A percentile compares a stretch with the other conserved stretches of the same genome.
Conservation (phyloP, 164 flowering plant genomes). For the Stephania japonica region DNA sequence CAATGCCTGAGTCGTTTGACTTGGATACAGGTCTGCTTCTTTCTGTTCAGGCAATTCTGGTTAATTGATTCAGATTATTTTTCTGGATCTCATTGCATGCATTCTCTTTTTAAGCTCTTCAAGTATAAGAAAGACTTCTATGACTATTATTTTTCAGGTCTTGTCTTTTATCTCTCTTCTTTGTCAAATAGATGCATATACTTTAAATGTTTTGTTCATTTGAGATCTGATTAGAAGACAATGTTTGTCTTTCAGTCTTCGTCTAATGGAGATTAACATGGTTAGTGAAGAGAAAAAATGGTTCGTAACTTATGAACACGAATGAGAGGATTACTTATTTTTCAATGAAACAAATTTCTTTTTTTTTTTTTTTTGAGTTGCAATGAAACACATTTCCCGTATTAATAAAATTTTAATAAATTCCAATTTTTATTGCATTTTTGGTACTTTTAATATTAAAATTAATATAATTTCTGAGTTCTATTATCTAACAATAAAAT, state of each 20-base stretch:
- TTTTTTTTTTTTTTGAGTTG: too few relatives aligned
- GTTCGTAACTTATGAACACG: not conserved
- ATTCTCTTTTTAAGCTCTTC: conserved; percentile 4
- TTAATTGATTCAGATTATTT: conserved; percentile 18
- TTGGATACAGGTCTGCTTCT: conserved; percentile 94
- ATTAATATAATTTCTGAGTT: too few relatives aligned
- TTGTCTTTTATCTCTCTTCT: conserved; percentile 20
- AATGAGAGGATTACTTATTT: not conserved
- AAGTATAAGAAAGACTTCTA: not conserved
- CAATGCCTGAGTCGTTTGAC: conserved; percentile 95
- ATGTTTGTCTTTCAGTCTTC: not conserved
- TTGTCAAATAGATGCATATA: not conserved
- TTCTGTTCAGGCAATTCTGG: conserved; percentile 98
- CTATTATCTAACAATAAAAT: too few relatives aligned
- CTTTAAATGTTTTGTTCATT: not conserved
- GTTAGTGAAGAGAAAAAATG: not conserved
- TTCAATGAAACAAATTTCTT: too few relatives aligned
- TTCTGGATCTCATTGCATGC: not conserved
- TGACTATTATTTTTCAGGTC: conserved; percentile 47
- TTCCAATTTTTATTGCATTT: too few relatives aligned
- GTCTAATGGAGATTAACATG: not conserved
- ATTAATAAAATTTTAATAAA: too few relatives aligned
- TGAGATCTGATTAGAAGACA: not conserved
- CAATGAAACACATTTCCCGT: too few relatives aligned
- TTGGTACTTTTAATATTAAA: too few relatives aligned